Conservation (phyloP, 2,329 filamentous ascomycete species). For the Ophiostoma montium region DNA sequence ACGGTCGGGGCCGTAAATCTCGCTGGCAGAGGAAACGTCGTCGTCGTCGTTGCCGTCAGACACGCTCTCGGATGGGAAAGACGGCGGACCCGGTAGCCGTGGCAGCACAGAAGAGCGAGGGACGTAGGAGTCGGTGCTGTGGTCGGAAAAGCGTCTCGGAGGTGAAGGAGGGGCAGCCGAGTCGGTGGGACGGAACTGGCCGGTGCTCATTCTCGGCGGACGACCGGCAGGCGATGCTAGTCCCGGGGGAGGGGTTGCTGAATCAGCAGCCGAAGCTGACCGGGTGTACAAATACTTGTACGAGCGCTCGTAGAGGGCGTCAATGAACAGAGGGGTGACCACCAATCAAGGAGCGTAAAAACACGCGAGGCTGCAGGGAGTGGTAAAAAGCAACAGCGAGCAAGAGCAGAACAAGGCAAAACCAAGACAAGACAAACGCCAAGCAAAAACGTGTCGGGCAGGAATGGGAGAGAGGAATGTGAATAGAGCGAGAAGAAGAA, state of each 20-base stretch:
- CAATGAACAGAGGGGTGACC: too few species aligned
- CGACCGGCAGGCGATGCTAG: too few species aligned
- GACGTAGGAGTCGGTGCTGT: background rate
- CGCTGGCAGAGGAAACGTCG: slow-evolving; percentile 21
- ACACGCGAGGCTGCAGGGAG: too few species aligned
- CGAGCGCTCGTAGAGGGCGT: too few species aligned
- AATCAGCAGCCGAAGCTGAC: too few species aligned
- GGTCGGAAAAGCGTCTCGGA: slow-evolving; percentile 10
- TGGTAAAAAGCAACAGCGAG: background rate
- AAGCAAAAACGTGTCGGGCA: background rate
- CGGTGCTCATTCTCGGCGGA: background rate
- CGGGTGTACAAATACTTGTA: too few species aligned
- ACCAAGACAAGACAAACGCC: background rate
- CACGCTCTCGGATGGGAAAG: slow-evolving; percentile 11
- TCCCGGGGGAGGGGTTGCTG: background rate
- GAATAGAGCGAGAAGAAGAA: background rate
- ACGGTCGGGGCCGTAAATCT: slow-evolving; percentile 31
- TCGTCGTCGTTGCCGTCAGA: too few species aligned
- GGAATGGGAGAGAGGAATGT: background rate
- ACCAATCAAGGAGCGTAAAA: background rate
- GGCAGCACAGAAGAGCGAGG: background rate
- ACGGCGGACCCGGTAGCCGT: slow-evolving; percentile 24
- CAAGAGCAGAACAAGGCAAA: background rate
- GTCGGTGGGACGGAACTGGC: background rate
- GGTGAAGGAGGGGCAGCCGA: slow-evolving; percentile 10